phyloP scores from a whole-genome alignment of 257 asterid species.

The Lavandula angustifolia region DNA sequence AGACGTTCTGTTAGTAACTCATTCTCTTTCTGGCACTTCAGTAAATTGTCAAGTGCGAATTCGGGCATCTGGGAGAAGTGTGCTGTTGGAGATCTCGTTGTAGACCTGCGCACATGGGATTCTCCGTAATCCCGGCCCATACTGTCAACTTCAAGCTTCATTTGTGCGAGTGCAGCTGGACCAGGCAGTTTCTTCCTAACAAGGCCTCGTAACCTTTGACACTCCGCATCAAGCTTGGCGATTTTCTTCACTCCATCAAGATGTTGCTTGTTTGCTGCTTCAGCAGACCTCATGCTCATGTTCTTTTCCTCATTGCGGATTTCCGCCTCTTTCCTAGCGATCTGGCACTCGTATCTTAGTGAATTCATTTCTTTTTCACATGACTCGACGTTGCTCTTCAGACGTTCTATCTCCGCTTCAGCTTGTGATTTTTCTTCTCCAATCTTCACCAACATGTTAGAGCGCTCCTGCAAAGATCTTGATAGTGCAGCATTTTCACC shows the following conservation, averaged over 20 bases:
- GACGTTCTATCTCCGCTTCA: constrained; percentile 64
- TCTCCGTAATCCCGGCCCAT: constrained; percentile 74
- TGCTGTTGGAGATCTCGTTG: constrained; percentile 59
- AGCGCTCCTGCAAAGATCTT: constrained; percentile 86
- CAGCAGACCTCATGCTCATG: constrained; percentile 86
- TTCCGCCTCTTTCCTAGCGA: constrained; percentile 79
- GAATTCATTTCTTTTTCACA: constrained; percentile 77
- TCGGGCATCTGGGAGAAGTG: constrained; percentile 54
- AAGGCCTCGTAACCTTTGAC: constrained; percentile 92
- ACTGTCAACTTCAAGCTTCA: constrained; percentile 92
- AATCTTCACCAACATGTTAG: constrained; percentile 70
- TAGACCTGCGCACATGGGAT: constrained; percentile 62
- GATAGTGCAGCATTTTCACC: constrained; percentile 82
- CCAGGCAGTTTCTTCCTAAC: constrained; percentile 94
- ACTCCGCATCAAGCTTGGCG: constrained; percentile 90
- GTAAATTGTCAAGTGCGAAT: constrained; percentile 57
- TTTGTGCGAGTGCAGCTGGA: constrained; percentile 93
- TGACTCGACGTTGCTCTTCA: constrained; percentile 65
- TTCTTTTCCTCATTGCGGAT: constrained; percentile 91
- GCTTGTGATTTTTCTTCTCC: constrained; percentile 84
- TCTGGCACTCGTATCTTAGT: constrained; percentile 81
- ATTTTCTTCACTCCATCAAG: constrained; percentile 92
- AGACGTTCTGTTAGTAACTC: constrained; percentile 77
- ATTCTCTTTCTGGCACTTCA: constrained; percentile 67
- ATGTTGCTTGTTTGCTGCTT: constrained; percentile 85